Base-by-base conservation (phyloP, 768 basidiomycete genomes). In the Mycena galopus region DNA sequence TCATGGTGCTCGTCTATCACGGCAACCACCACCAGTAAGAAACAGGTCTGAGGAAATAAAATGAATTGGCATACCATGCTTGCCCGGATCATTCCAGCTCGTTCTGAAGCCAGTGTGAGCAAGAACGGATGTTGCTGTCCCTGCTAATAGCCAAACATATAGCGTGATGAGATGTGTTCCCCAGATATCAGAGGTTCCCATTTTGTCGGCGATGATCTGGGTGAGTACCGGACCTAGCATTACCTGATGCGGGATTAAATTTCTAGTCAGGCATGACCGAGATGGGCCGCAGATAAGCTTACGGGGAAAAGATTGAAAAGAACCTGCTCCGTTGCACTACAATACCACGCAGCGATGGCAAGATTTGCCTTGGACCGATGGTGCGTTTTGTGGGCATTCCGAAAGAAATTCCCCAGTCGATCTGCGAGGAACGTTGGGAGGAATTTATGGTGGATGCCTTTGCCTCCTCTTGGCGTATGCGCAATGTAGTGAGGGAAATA, bases 51-150 rank as follows among this genome's bases (percentile, higher is more conserved):
- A 6, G 14, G 14, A 6, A 14, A 37, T 14, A 37, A 37, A 14
- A 37, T n/a, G n/a, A n/a, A n/a, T n/a, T n/a, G n/a, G 35, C 42
- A 4, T 27, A 70, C 69, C 69, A 57, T 70, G 69, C 12, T 47
- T 17, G 33, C 69, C 69, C 2, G 69, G 69, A 51, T 70, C 69
- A 33, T 70, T 70, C 69, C 69, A 70, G 63, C 69, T 70, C 39
- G 69, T 57, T 16, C 69, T 29, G 57, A 65, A 70, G 19, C 69
- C 69, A 0, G 69, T 70, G 10, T 70, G 69, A 9, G 69, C 69
- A 2, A 70, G 69, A 42, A 70, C 69, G 55, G 69, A 70, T 0
- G 69, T 59, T 25, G 69, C 69, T 27, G 69, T 70, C n/a, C 55
- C 69, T 2, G 69, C 69, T 16, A 70, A 23, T 1, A 70, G 56